A percentile compares a stretch with the other conserved stretches of the same genome.
These are phyloP conservation scores for Delitschia confertaspora DNA, from an alignment of 495 filamentous ascomycete species.

Conservation along the genomic window DNA sequence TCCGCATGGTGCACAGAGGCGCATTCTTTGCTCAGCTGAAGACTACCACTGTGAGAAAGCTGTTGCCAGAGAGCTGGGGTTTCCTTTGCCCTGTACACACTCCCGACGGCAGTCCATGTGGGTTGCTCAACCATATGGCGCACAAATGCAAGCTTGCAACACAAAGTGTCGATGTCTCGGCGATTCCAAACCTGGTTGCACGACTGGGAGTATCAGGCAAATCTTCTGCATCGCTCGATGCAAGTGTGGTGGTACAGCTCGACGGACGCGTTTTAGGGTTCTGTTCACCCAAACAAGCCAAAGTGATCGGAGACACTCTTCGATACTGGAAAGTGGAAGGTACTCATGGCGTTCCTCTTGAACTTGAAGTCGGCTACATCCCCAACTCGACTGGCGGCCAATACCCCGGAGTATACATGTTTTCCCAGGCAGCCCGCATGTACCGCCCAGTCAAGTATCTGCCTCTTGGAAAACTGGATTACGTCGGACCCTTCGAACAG, in stretches of 20 bases:
- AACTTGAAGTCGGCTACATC: slow-evolving; percentile 86
- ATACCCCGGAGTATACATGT: slow-evolving; percentile 93
- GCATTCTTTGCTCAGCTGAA: slow-evolving; percentile 97
- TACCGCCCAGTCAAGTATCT: slow-evolving; percentile 87
- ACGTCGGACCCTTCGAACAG: slow-evolving; percentile 87
- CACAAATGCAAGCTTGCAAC: slow-evolving; percentile 92
- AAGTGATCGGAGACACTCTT: slow-evolving; percentile 68
- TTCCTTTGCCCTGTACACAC: slow-evolving; percentile 97
- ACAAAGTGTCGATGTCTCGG: slow-evolving; percentile 55
- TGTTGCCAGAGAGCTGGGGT: slow-evolving; percentile 94
- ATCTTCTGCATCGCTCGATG: slow-evolving; percentile 63
- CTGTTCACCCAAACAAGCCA: slow-evolving; percentile 75
- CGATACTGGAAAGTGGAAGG: slow-evolving; percentile 94
- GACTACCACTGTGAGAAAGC: slow-evolving; percentile 90
- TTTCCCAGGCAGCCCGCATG: slow-evolving; percentile 76
- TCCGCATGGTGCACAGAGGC: slow-evolving; percentile 97
- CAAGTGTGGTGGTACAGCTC: slow-evolving; percentile 79
- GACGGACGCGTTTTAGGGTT: slow-evolving; percentile 86
- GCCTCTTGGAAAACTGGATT: slow-evolving; percentile 72
- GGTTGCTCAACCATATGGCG: slow-evolving; percentile 86
- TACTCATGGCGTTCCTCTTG: slow-evolving; percentile 67
- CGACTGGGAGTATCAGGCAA: slow-evolving; percentile 67
- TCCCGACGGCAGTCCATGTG: slow-evolving; percentile 90
- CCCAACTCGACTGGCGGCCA: slow-evolving; percentile 80
- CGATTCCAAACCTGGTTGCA: slow-evolving; percentile 59